Percentiles rank a stretch among this genome's conserved stretches.
Evolutionary conservation across 2,329 filamentous ascomycete species (phyloP).

Genomic region (Ascochyta clinopodiicola): DNA sequence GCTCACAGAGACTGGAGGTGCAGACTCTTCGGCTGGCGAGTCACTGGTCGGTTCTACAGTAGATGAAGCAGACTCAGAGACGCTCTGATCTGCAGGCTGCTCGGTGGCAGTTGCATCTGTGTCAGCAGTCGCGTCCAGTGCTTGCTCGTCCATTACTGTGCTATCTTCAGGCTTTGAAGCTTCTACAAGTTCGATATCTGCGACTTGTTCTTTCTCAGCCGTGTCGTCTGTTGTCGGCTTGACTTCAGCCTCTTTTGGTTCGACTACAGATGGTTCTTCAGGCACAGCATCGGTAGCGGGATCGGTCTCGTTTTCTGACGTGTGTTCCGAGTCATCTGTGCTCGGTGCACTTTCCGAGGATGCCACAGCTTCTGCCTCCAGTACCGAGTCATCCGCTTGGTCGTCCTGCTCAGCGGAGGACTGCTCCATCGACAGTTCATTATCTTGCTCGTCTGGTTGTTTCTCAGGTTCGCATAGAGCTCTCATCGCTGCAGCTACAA

Average conservation of each 20-base stretch:
- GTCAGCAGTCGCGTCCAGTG: background rate
- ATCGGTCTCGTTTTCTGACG: background rate
- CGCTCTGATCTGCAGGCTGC: background rate
- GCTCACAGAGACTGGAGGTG: background rate
- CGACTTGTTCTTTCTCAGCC: background rate
- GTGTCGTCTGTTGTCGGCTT: background rate
- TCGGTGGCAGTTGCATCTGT: background rate
- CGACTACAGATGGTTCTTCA: background rate
- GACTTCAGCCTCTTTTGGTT: background rate
- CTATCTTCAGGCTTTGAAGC: background rate
- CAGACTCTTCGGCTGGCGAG: background rate
- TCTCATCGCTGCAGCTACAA: constrained; percentile 7
- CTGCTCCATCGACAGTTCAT: background rate
- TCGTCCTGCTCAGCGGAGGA: background rate
- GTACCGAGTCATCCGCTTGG: background rate
- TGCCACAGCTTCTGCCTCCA: background rate
- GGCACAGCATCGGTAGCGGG: background rate
- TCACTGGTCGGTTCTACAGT: background rate
- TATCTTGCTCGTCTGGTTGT: background rate
- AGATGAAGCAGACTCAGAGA: background rate
- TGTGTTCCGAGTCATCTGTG: background rate
- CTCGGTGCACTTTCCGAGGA: background rate
- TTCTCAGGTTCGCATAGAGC: constrained; percentile 3
- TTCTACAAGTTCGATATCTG: background rate
- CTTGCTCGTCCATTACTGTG: background rate